A percentile compares a stretch with the other conserved stretches of the same genome.
These are phyloP conservation scores for Rhizopogon sp. DNA, from an alignment of 768 basidiomycete species.

Conservation along the genomic window DNA sequence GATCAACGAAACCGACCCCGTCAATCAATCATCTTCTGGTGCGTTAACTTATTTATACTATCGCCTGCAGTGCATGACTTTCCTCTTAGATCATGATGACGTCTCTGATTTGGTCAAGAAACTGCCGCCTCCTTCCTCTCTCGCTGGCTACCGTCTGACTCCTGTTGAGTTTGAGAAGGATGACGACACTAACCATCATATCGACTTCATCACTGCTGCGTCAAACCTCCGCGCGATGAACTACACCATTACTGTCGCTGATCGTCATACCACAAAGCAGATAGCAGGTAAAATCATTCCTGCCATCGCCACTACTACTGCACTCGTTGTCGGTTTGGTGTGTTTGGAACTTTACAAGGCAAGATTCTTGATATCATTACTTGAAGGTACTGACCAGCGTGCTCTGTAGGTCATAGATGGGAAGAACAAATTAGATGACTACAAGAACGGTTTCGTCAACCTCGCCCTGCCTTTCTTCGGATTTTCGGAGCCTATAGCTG, in stretches of 20 bases:
- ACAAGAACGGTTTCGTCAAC: constrained; percentile 99
- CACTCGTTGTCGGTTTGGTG: constrained; percentile 91
- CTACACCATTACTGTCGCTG: constrained; percentile 83
- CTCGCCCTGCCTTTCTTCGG: constrained; percentile 98
- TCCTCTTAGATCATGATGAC: constrained; percentile 41
- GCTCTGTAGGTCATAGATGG: constrained; percentile 82
- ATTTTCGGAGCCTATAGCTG: constrained; percentile 95
- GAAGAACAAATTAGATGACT: constrained; percentile 89
- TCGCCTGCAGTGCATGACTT: constrained; percentile 2
- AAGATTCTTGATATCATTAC: not conserved
- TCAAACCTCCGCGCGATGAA: constrained; percentile 96
- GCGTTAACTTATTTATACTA: constrained; percentile 2
- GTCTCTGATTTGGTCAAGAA: constrained; percentile 53
- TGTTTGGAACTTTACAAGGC: constrained; percentile 98
- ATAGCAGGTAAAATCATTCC: constrained; percentile 99
- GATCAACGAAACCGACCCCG: constrained; percentile 88
- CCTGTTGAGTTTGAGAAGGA: constrained; percentile 99
- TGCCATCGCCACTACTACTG: constrained; percentile 97
- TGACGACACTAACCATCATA: constrained; percentile 96
- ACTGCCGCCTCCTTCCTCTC: constrained; percentile 83
- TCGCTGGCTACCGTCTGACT: constrained; percentile 93
- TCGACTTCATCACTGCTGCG: constrained; percentile 97
- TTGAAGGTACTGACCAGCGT: not conserved
- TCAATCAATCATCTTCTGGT: constrained; percentile 44
- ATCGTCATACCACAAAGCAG: constrained; percentile 92